Evolutionary conservation across 164 flowering plant species (phyloP).

Genomic region (Santalum album): DNA sequence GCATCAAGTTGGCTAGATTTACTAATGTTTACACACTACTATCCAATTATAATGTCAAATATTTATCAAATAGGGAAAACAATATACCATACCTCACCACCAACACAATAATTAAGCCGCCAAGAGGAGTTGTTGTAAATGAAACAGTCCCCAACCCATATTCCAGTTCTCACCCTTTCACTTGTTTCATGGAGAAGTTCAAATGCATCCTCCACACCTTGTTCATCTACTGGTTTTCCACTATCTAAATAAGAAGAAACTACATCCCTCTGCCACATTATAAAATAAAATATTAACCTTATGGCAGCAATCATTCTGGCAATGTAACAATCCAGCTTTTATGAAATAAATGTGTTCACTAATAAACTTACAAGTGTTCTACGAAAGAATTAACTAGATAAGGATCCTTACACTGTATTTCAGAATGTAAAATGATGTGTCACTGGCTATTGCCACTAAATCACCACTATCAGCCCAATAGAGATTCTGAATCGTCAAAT

Average conservation of each 20-base stretch:
- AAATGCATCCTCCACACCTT: conserved; percentile 97
- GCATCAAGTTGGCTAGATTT: too few relatives aligned
- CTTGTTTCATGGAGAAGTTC: conserved; percentile 89
- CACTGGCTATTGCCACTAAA: conserved; percentile 86
- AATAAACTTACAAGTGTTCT: too few relatives aligned
- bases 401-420: conserved; percentile 76
- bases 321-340: too few relatives aligned
- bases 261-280: conserved; percentile 60
- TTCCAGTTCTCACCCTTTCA: conserved; percentile 89
- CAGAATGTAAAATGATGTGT: conserved; percentile 81
- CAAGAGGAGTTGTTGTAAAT: conserved; percentile 88
- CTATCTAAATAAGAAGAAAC: conserved; percentile 80
- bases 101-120: conserved; percentile 97
- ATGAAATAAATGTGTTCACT: too few relatives aligned
- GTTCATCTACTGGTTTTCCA: conserved; percentile 78
- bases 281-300: neutral
- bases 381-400: neutral
- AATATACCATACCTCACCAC: conserved; percentile 75
- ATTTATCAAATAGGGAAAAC: too few relatives aligned
- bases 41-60: too few relatives aligned
- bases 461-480: conserved; percentile 99
- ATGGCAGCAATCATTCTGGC: too few relatives aligned
- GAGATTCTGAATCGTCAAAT: conserved; percentile 51
- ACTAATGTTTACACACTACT: too few relatives aligned
- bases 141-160: conserved; percentile 98